Evolutionary conservation across 2,329 filamentous ascomycete genomes (phyloP), one percentile per base, ranked within the genome.

Genomic region (Penicillium sp.): DNA sequence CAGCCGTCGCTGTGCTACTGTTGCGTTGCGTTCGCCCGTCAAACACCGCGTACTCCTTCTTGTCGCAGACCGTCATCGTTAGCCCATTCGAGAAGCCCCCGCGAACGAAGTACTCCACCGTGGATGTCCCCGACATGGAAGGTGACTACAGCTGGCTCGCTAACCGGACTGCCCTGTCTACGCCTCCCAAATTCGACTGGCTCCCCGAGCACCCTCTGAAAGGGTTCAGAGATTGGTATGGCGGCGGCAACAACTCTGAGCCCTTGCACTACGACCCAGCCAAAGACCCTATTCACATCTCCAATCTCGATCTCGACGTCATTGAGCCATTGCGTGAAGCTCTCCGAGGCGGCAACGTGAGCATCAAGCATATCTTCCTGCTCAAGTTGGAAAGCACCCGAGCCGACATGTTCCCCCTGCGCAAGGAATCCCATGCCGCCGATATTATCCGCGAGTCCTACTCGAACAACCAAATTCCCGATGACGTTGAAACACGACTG

Each of bases 331-430:
- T 56, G 20, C 45, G 47, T 4, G 55, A 54, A 7, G 35, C 49
- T 1, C 32, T 57, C 4, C 33, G 39, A 6, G 38, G 30, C 5
- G 53, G 47, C 4, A 23, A 45, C 18, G 42, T 70, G 8, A 56
- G 60, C 4, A 66, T 72, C 34, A 65, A 65, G 26, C 67, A 72
- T 37, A 56, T 72, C 13, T 49, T 72, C 5, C 43, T 71, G 8
- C 41, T 72, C 10, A 56, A 67, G 18, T 54, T 72, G 4, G 69
- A 72, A 42, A 70, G 68, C 30, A 71, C 68, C 2, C 57, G 69
- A 19, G 63, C 65, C 15, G 69, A 72, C 28, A 61, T 72, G 3
- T 72, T 72, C 16, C 69, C 69, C 0, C 43, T 72, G 9, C 51
- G 49, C 23, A 68, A 68, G 23, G 67, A 68, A 23, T 51, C 59